Evolutionary conservation across 1,139 yeast genomes (phyloP), one percentile per base, ranked within the genome.

Genomic region (Blastobotrys capitulatus): DNA sequence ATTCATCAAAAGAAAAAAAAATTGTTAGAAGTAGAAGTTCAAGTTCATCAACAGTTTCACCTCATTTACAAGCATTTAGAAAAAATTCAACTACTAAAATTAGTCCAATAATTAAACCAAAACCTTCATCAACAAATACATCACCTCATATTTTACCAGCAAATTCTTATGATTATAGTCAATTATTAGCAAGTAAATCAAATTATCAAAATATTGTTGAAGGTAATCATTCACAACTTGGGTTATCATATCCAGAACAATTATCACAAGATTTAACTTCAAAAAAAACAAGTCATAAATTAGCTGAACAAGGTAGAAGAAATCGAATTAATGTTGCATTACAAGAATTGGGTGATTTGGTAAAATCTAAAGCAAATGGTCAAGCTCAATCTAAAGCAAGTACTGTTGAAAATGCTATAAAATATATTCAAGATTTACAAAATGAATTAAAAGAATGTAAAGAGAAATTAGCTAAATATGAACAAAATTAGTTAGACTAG

Each of bases 261-360:
- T 58, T 72, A 45, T 61, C 69, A 22, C 65, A 66, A 7, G 72
- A 70, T 39, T 55, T 71, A 50, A 68, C 72, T 16, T 65, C 70
- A 22, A 72, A 72, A 55, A 65, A 73, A 46, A 85, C 92, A 5
- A 82, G 86, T 25, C 98, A 92, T 67, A 90, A 92, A 63, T 75
- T 87, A 26, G 97, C 98, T 0, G 98, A 92, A 68, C 97, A 92
- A 67, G 97, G 96, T 10, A 75, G 98, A 52, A 78, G 98, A 59
- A 89, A 90, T 65, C 74, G 98, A 56, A 84, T 92, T 83, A 92
- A 92, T 66, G 70, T 74, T 51, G 97, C 97, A 0, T 81, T 92
- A 19, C 80, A 79, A 44, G 95, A 87, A 46, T 71, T 92, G 51
- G 83, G 84, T 2, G 37, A 73, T 10, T 69, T 88, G 54, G 76